Conservation (phyloP, 1,139 yeast species). For the Nakaseomyces kungkrabaensis region DNA sequence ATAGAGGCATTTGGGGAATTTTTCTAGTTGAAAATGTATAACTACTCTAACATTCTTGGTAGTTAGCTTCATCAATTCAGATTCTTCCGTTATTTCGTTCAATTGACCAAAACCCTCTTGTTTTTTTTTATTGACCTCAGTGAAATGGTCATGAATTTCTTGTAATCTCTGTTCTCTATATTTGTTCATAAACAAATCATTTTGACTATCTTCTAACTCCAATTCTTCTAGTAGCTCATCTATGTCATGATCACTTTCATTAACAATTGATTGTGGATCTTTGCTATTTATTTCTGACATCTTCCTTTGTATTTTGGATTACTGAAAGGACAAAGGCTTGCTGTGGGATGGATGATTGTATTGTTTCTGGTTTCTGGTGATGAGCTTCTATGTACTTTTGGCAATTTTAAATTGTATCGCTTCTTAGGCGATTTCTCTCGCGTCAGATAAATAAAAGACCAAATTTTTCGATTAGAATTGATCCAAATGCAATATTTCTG, state of each 20-base stretch:
- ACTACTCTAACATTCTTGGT: constrained; percentile 38
- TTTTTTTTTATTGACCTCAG: constrained; percentile 31
- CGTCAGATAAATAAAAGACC: no score
- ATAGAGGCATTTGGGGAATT: constrained; percentile 48
- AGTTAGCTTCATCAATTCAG: constrained; percentile 44
- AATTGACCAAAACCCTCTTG: constrained; percentile 38
- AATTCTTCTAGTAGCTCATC: constrained; percentile 47
- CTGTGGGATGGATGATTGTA: no score
- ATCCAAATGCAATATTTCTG: no score
- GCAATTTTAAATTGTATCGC: no score
- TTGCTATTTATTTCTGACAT: neutral
- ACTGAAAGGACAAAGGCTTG: no score
- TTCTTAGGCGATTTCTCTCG: no score
- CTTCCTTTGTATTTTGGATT: neutral
- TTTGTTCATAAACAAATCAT: constrained; percentile 42
- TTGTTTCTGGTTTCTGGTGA: no score
- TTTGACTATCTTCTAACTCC: constrained; percentile 56
- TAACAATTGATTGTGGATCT: neutral
- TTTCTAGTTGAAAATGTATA: constrained; percentile 56
- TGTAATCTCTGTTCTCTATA: constrained; percentile 63
- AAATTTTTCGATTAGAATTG: no score
- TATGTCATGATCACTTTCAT: constrained; percentile 32
- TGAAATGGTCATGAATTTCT: constrained; percentile 43
- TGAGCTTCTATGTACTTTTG: no score
- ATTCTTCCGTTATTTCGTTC: constrained; percentile 39